phyloP scores from a whole-genome alignment of 306 rosid genomes.

The Echinosophora koreensis region DNA sequence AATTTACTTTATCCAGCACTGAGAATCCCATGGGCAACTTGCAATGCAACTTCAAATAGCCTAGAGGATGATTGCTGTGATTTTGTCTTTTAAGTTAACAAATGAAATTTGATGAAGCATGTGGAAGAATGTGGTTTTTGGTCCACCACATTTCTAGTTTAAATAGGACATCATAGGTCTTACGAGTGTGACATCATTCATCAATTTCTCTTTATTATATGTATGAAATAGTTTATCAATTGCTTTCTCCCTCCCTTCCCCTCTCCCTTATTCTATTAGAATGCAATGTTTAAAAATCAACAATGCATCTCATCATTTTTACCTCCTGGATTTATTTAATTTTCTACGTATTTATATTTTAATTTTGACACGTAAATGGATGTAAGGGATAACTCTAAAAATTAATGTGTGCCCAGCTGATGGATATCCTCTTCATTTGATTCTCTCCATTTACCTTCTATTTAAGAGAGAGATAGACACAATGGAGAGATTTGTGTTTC shows the following conservation, averaged over 20 bases:
- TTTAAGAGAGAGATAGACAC: too few relatives aligned
- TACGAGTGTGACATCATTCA: background rate
- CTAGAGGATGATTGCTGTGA: background rate
- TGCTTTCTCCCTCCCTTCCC: background rate
- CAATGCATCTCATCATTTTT: too few relatives aligned
- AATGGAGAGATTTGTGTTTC: too few relatives aligned
- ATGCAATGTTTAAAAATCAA: too few relatives aligned
- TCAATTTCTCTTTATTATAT: background rate
- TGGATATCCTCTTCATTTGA: too few relatives aligned
- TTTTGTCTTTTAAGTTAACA: constrained; percentile 16
- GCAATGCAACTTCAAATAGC: constrained; percentile 31
- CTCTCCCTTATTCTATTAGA: too few relatives aligned
- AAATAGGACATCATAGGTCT: background rate
- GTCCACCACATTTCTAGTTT: background rate
- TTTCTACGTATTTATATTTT: too few relatives aligned
- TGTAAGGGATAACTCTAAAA: too few relatives aligned
- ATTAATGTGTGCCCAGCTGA: too few relatives aligned
- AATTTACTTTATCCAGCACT: background rate
- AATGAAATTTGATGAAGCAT: constrained; percentile 20
- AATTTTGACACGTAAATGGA: too few relatives aligned
- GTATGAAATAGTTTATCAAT: background rate
- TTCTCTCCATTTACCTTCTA: too few relatives aligned
- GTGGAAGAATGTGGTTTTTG: constrained; percentile 4
- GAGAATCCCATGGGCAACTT: constrained; percentile 19
- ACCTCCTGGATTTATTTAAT: too few relatives aligned